Base-by-base conservation (phyloP, 805 yeast species). In the Nakazawaea molendinolei region DNA sequence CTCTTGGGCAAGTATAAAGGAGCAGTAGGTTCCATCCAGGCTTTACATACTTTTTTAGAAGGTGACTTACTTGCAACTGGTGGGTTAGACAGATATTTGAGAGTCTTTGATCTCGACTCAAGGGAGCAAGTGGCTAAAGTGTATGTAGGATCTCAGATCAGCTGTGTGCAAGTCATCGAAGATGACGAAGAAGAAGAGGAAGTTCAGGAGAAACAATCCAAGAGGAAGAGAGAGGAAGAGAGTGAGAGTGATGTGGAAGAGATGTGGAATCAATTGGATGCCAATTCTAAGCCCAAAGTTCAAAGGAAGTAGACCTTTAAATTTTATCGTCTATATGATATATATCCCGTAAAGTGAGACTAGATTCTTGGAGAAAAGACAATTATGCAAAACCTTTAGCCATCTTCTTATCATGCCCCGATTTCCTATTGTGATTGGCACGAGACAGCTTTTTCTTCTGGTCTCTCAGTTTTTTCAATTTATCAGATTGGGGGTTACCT, bases 21-120 rank as follows among this genome's bases (percentile, higher is more conserved):
- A 16, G 75, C 86, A 8, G 79, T 78, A 17, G 89, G 94, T 40
- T 79, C 87, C 1, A 76, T 82, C 30, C 67, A 65, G 39, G 59
- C 71, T 3, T 31, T 59, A n/a, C 39, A 46, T 26, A 28, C 51
- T n/a, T 49, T 44, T 33, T 38, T 42, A 3, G 56, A 61, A 8
- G 59, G 62, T 4, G 65, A 66, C 8, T 51, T 80, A 20, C 50
- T 89, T 6, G 77, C 78, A 2, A 67, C 85, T 14, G 97, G 95
- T 29, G 95, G 96, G 0, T 68, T 89, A 16, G 98, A 92, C 52
- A 69, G 95, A 49, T 90, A 86, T 49, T 66, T 86, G 19, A 71
- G 96, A 40, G 85, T 84, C 3, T 90, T 73, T 56, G 81, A 86
- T 42, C 52, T 76, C 4, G 60, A 60, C 2, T 58, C 76, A 1